Evolutionary conservation across 1,139 yeast species (phyloP).

Genomic region (Geotrichum reessii): DNA sequence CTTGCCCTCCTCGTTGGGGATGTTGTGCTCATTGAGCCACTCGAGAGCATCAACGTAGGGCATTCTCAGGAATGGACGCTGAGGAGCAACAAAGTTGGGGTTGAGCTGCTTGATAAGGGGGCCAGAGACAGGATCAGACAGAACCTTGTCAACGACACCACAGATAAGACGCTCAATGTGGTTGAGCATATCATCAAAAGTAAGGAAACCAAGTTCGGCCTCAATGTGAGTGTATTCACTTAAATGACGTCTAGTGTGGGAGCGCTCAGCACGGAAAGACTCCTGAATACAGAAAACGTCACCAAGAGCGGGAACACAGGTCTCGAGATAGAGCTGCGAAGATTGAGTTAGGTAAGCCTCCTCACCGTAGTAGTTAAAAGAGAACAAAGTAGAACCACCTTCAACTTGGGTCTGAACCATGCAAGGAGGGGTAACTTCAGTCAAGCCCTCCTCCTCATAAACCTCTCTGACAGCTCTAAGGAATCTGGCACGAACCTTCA

Average conservation of each 20-base stretch:
- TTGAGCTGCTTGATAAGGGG: conserved; percentile 84
- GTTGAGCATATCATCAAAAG: conserved; percentile 75
- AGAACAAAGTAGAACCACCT: conserved; percentile 96
- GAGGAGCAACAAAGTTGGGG: conserved; percentile 82
- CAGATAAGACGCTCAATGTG: conserved; percentile 81
- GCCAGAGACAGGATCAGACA: conserved; percentile 88
- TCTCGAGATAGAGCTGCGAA: conserved; percentile 93
- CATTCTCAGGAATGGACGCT: conserved; percentile 84
- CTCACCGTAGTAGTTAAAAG: conserved; percentile 91
- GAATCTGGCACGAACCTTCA: conserved; percentile 88
- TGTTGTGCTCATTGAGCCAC: conserved; percentile 94
- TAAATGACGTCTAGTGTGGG: conserved; percentile 97
- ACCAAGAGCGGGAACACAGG: conserved; percentile 92
- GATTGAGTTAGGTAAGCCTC: conserved; percentile 96
- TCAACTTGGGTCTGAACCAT: conserved; percentile 99
- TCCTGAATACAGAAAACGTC: conserved; percentile 97
- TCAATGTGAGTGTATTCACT: conserved; percentile 96
- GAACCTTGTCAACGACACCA: conserved; percentile 62
- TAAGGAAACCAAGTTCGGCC: conserved; percentile 82
- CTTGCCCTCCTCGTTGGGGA: conserved; percentile 91
- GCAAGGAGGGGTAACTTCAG: conserved; percentile 98
- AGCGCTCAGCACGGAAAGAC: conserved; percentile 97
- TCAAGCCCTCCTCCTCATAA: conserved; percentile 64
- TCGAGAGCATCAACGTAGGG: conserved; percentile 84
- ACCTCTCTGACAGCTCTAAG: conserved; percentile 70